Evolutionary conservation across 2,329 filamentous ascomycete species (phyloP), one percentile per base, ranked within the genome.

Genomic region (Myriangium duriaei): DNA sequence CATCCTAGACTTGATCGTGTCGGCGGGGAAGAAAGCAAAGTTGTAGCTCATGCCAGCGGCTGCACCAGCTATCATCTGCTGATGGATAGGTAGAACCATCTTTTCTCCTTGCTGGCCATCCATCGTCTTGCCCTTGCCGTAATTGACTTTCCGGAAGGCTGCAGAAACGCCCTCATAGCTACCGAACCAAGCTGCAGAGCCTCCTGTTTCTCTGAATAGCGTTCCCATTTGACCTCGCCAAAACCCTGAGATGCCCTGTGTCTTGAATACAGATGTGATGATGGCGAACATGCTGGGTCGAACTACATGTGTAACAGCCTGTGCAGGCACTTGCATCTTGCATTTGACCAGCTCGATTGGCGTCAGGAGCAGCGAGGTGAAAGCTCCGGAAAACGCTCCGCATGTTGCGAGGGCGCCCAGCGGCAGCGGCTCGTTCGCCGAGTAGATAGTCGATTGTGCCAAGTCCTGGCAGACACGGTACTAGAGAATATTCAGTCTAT

Each of bases 301-400:
- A 55, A 58, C 54, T 1, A 63, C 56, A 5, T 53, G 42, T 1
- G 54, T 48, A 10, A 45, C 41, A 9, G 52, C 42, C 30, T 56
- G 52, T 32, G 51, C 30, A 11, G 47, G 39, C 1, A 88, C 87
- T 59, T 98, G 91, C 64, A 98, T 93, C 62, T 91, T 92, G 72
- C 91, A 98, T 63, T 98, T 98, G 56, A 98, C 82, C 37, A 98
- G 74, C 63, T 98, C 91, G 48, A 98, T 85, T 0, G 91, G 91
- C 0, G 91, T 98, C 44, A 98, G 74, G 19, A 94, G 76, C 33
- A 95, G 70, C 0, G 85, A 94, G 0, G 91, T 93, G 52, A 94
- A 81, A 28, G 82, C 81, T 21, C 91, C 91, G 1, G 87, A 81
- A 41, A 84, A 79, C 34, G 83, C 88, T 32, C 91, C 91, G 12